Percentiles rank a stretch among this genome's conserved stretches.
Conservation (phyloP, 148 eudicot genomes). For the Spergularia marina region DNA sequence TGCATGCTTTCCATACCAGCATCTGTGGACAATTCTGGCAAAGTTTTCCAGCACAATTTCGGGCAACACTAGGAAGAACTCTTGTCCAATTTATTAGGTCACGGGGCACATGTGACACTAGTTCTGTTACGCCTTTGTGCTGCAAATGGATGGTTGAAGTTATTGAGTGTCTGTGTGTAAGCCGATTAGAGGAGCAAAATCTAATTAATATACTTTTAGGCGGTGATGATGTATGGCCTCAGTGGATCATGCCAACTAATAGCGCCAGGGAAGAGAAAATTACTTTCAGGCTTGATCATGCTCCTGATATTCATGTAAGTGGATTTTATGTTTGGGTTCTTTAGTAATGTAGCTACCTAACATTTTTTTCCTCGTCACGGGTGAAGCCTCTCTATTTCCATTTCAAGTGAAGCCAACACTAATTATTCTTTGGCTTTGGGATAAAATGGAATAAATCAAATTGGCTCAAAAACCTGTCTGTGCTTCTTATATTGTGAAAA, state of each 20-base stretch:
- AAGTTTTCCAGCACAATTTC: constrained; percentile 39
- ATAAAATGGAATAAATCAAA: too few species aligned
- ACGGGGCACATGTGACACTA: constrained; percentile 43
- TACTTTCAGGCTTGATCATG: constrained; percentile 32
- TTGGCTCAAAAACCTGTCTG: too few species aligned
- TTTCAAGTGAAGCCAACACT: too few species aligned
- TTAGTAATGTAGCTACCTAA: not conserved
- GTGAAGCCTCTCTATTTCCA: not conserved
- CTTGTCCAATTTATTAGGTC: constrained; percentile 57
- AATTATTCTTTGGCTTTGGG: too few species aligned
- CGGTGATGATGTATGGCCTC: constrained; percentile 61
- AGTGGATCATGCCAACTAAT: constrained; percentile 51
- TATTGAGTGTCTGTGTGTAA: constrained; percentile 46
- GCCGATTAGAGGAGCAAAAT: constrained; percentile 66
- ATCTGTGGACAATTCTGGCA: constrained; percentile 38
- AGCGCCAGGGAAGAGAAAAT: constrained; percentile 33
- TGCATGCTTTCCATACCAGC: constrained; percentile 50
- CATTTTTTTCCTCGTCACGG: not conserved
- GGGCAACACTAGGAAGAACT: constrained; percentile 36
- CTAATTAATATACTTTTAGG: constrained; percentile 62
- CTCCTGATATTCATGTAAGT: constrained; percentile 49
- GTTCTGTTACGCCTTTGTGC: constrained; percentile 45
- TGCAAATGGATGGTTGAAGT: constrained; percentile 67
- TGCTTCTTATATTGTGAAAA: too few species aligned
- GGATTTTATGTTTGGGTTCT: not conserved